Evolutionary conservation across 2,329 filamentous ascomycete genomes (phyloP), one percentile per base, ranked within the genome.

Genomic region (Diaporthe citri): DNA sequence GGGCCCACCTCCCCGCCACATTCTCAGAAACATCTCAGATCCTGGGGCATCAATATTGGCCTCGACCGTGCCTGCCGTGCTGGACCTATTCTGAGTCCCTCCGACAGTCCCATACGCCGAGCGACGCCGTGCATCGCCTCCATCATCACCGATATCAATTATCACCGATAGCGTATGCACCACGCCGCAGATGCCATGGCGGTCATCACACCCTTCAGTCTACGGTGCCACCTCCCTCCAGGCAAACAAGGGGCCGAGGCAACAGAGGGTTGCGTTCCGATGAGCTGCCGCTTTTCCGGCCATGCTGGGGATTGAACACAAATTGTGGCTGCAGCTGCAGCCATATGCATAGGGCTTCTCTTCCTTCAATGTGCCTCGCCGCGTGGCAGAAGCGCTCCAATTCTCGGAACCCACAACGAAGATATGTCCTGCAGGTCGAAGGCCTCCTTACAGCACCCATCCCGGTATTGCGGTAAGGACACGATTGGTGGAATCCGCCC

Each of bases 401-500:
- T 25, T 25, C 43, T 52, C 62, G 31, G 62, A 51, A 9, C 39
- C 8, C 46, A 39, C 4, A 31, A 34, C 62, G 17, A 51, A 46
- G 36, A 17, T 43, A 46, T 56, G n/a, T 10, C 55, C 34, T 57
- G 69, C 28, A 28, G 22, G 2, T 41, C 3, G 55, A 39, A 4
- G 9, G 17, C 12, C 15, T n/a, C 22, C 12, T 39, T 71, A 36
- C 22, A 15, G 34, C 55, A 6, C 55, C 41, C 39, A 71, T 48
- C 34, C 36, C 9, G 55, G 55, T 7, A 25, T 39, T 1, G 4
- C 41, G 69, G 69, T 51, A 34, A 15, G n/a, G n/a, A 28, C 41
- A 60, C 69, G 46, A 75, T 75, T 75, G 73, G 73, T 75, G 73
- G 73, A 69, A 56, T 52, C 59, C 10, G 43, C 41, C 67, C 57